Evolutionary conservation across 129 eudicot genomes (phyloP).

Genomic region (Centella asiatica): DNA sequence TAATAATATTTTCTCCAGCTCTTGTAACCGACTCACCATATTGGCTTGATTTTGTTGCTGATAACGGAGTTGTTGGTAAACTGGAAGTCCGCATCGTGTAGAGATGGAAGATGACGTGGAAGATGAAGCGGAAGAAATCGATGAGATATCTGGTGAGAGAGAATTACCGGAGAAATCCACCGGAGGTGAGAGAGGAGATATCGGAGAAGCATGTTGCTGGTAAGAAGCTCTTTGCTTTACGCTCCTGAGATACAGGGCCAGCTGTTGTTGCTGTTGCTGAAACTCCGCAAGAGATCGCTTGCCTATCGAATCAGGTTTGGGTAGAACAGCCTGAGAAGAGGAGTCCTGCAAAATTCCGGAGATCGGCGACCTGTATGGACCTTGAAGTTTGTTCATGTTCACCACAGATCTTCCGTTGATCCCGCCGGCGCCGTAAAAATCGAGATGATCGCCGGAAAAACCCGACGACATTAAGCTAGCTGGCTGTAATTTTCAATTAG

Average conservation of each 20-base stretch:
- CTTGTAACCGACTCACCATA: conserved; percentile 41
- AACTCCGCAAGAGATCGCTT: conserved; percentile 66
- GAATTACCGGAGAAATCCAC: conserved; percentile 35
- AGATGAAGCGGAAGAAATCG: conserved; percentile 24
- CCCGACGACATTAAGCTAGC: conserved; percentile 49
- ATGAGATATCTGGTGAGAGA: conserved; percentile 31
- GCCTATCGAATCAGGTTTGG: conserved; percentile 43
- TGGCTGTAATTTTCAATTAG: too few relatives aligned
- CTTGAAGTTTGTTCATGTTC: conserved; percentile 27
- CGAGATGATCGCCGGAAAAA: conserved; percentile 46
- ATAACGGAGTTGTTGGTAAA: conserved; percentile 25
- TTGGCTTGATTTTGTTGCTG: conserved; percentile 6
- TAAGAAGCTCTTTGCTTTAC: conserved; percentile 41
- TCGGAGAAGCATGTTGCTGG: conserved; percentile 37
- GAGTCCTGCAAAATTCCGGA: conserved; percentile 34
- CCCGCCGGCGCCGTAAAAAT: conserved; percentile 27
- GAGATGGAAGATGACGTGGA: conserved; percentile 11
- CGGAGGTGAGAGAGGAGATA: conserved; percentile 43
- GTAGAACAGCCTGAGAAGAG: conserved; percentile 28
- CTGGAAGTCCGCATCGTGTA: conserved; percentile 22
- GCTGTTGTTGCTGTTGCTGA: conserved; percentile 46
- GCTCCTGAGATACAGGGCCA: conserved; percentile 33
- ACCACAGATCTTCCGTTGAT: conserved; percentile 30
- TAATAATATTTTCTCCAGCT: conserved; percentile 64
- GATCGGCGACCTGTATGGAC: conserved; percentile 28